A percentile compares a stretch with the other conserved stretches of the same genome.
Evolutionary conservation across 768 basidiomycete species (phyloP).

Genomic region (Pleurotus salmoneostramineus): DNA sequence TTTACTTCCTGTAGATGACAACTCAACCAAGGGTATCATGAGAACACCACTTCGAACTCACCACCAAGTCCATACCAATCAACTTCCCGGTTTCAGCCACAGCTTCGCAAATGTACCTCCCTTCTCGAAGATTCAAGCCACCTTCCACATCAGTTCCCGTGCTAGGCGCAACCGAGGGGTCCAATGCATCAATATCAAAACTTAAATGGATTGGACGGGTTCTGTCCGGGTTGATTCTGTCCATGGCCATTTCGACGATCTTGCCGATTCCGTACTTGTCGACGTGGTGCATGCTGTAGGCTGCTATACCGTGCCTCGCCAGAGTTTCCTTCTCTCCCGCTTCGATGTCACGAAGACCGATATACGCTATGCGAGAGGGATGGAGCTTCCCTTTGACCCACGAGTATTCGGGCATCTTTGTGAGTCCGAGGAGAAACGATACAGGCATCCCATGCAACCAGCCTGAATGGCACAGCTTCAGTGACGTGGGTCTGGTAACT

Average conservation of each 20-base stretch:
- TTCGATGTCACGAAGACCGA: conserved; percentile 76
- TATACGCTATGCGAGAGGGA: conserved; percentile 63
- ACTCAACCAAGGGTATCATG: background rate
- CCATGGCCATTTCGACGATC: conserved; percentile 77
- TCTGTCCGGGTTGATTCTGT: conserved; percentile 65
- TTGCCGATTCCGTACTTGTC: conserved; percentile 68
- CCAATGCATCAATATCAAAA: conserved; percentile 75
- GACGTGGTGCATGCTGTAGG: conserved; percentile 67
- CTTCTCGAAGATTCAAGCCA: conserved; percentile 77
- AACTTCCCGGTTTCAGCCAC: conserved; percentile 73
- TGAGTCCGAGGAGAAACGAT: conserved; percentile 62
- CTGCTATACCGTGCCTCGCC: conserved; percentile 50
- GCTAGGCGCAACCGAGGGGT: conserved; percentile 72
- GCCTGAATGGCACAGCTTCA: conserved; percentile 29
- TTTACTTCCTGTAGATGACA: conserved; percentile 61
- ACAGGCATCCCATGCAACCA: conserved; percentile 84
- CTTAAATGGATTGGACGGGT: conserved; percentile 68
- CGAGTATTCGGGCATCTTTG: conserved; percentile 8
- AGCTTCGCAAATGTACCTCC: conserved; percentile 75
- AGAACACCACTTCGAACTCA: conserved; percentile 21
- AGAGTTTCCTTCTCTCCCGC: conserved; percentile 66
- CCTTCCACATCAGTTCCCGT: conserved; percentile 74
- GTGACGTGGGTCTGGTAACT: background rate
- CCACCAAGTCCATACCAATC: conserved; percentile 75
- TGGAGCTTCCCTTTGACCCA: conserved; percentile 43